phyloP scores from a whole-genome alignment of 345 rosid species.

The Pelargonium nanum region DNA sequence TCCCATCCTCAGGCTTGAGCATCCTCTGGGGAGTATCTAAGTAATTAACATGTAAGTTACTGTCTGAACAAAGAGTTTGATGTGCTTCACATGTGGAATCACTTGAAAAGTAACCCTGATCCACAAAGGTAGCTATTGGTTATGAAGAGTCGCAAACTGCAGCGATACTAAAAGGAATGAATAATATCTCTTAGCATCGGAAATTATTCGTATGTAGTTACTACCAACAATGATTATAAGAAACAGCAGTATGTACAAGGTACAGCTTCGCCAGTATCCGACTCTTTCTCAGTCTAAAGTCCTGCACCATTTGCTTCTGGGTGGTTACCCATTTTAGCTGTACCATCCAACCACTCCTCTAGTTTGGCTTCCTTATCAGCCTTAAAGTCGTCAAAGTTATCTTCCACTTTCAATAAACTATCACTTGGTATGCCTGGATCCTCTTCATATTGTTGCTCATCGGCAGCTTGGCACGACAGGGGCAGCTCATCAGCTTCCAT shows the following conservation, averaged over 20 bases:
- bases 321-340: not conserved
- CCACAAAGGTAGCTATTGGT: too few species aligned
- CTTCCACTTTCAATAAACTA: conserved; percentile 15
- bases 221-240: not conserved
- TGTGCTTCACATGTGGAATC: not conserved
- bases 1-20: too few species aligned
- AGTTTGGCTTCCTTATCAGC: conserved; percentile 69
- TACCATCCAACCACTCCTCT: conserved; percentile 66
- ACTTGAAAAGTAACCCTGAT: too few species aligned
- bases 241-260: not conserved
- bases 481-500: conserved; percentile 50
- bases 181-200: too few species aligned
- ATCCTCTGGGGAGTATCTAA: too few species aligned
- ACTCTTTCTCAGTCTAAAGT: not conserved
- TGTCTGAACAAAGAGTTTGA: too few species aligned
- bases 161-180: too few species aligned
- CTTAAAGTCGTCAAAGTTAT: conserved; percentile 50
- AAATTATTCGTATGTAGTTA: too few species aligned
- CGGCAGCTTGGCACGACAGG: conserved; percentile 31
- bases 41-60: too few species aligned
- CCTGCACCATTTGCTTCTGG: not conserved
- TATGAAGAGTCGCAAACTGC: too few species aligned
- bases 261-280: too few species aligned
- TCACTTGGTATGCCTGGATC: conserved; percentile 11
- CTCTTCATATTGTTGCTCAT: conserved; percentile 20